Conservation (phyloP, 225 moss, liverwort and hornwort species). For the Bryum argenteum region DNA sequence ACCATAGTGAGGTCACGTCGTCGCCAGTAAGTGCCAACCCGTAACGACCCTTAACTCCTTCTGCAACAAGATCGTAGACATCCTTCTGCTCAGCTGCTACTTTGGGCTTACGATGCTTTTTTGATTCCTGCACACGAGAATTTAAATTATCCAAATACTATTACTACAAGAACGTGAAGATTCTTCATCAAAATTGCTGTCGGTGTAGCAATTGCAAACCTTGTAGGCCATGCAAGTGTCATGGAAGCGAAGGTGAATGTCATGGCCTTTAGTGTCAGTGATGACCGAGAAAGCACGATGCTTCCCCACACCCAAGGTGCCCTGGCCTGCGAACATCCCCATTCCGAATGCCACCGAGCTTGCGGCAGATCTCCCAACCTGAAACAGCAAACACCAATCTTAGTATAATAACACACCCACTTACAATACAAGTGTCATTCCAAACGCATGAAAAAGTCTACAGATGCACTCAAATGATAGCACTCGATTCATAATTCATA, state of each 20-base stretch:
- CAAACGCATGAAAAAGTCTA: background rate
- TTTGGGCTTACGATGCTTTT: constrained; percentile 67
- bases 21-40: constrained; percentile 59
- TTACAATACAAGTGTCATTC: background rate
- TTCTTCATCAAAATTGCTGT: background rate
- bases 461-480: background rate
- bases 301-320: constrained; percentile 65
- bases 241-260: constrained; percentile 88
- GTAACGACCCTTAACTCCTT: constrained; percentile 52
- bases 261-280: constrained; percentile 73
- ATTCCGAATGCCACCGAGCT: constrained; percentile 94
- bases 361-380: constrained; percentile 79
- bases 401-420: background rate
- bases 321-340: constrained; percentile 76
- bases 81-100: constrained; percentile 63
- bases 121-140: constrained; percentile 58
- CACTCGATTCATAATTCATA: background rate
- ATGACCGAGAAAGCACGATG: constrained; percentile 87
- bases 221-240: constrained; percentile 93
- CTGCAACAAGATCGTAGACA: constrained; percentile 54
- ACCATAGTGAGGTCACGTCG: constrained; percentile 77
- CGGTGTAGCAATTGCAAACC: too few species aligned
- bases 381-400: constrained; percentile 16
- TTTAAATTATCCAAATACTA: background rate
- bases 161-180: background rate